Evolutionary conservation across 768 basidiomycete genomes (phyloP).

Genomic region (Lyophyllum atratum): DNA sequence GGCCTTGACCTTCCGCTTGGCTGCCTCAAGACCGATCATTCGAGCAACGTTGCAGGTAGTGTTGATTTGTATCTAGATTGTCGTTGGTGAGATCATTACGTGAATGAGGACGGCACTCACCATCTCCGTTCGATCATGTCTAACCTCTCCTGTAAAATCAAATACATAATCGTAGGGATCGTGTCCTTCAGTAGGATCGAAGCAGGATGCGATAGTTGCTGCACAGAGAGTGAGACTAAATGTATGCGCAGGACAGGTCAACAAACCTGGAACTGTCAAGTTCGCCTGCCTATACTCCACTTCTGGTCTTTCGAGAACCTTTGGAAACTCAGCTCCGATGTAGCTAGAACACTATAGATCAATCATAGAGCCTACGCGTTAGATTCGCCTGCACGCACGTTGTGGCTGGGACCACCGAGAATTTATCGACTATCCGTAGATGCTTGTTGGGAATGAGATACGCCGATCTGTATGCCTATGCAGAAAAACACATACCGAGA

Average conservation of each 20-base stretch:
- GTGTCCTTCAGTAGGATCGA: conserved; percentile 71
- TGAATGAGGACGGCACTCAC: conserved; percentile 39
- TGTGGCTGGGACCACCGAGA: conserved; percentile 71
- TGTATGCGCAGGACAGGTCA: conserved; percentile 1
- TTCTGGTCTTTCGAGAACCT: conserved; percentile 62
- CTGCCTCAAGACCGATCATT: conserved; percentile 74
- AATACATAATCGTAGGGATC: conserved; percentile 80
- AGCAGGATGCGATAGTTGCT: conserved; percentile 71
- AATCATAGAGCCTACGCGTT: neutral
- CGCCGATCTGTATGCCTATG: conserved; percentile 14
- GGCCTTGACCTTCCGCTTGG: conserved; percentile 75
- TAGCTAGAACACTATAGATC: conserved; percentile 48
- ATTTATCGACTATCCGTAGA: conserved; percentile 74
- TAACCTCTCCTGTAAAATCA: conserved; percentile 82
- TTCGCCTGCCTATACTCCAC: conserved; percentile 86
- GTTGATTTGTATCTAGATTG: conserved; percentile 70
- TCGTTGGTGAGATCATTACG: conserved; percentile 9
- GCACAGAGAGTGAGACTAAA: conserved; percentile 16
- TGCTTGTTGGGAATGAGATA: conserved; percentile 41
- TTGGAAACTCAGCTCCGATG: conserved; percentile 73
- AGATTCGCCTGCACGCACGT: conserved; percentile 51
- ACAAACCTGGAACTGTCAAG: conserved; percentile 69
- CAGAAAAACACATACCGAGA: conserved; percentile 55
- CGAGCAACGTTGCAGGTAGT: conserved; percentile 71
- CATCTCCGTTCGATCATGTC: conserved; percentile 73